Evolutionary conservation across 371 early-diverging fungal species (phyloP), one percentile per base, ranked within the genome.

Genomic region (Circinella minor): DNA sequence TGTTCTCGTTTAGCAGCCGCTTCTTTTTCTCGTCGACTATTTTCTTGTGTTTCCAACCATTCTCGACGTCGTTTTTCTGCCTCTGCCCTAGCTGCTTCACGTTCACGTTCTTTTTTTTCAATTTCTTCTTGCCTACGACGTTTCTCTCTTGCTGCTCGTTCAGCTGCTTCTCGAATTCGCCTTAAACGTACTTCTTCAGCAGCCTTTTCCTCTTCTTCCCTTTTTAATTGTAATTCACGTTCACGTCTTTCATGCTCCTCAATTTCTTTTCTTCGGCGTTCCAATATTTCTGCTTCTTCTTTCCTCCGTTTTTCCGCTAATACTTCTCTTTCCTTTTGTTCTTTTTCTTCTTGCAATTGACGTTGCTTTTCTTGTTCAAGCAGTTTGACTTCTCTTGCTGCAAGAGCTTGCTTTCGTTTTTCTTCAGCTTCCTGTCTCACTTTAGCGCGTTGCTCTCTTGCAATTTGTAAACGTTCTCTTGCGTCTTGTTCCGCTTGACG

Each of bases 131-230:
- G 72, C 2, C 73, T 69, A 6, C 77, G 43, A 15, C 77, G 68
- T 60, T 78, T 80, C 72, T 84, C 84, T 39, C 63, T 69, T 13
- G 81, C 84, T 10, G 84, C 84, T 38, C 80, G 74, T 55, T 84
- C 78, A 36, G 81, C 80, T 47, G 81, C 84, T 14, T 72, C 20
- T 11, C 79, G 64, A 17, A 77, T 76, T 36, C 72, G 74, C 20
- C 59, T 74, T 62, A 79, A 80, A 17, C 79, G 71, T 37, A 48
- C 38, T 61, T 84, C 80, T 11, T 76, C 78, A 14, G 74, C 78
- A n/a, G 66, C 51, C 20, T 66, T 65, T 55, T 78, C 77, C 14
- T 79, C 76, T 63, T 77, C 74, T 38, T 79, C 75, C 13, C 68
- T 60, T 36, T 68, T 73, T 51, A 67, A 61, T 4, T 67, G 64